Conservation (phyloP, 148 eudicot genomes). For the Camellia lanceoleosa region DNA sequence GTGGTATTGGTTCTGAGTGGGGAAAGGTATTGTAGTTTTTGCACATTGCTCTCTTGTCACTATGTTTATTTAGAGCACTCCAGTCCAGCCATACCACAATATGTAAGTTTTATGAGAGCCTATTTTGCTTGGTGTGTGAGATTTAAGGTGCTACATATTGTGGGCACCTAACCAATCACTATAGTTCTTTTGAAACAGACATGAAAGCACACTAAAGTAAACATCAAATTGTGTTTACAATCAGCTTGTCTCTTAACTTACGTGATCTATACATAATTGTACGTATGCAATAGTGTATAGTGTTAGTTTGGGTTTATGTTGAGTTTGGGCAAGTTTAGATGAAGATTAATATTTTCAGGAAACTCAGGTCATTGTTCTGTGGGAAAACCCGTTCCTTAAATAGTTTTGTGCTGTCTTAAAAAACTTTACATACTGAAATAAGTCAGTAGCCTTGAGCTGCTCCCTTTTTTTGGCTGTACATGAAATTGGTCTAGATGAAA, state of each 20-base stretch:
- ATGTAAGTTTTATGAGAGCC: neutral
- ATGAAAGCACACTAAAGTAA: neutral
- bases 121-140: neutral
- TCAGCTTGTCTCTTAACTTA: neutral
- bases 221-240: neutral
- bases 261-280: neutral
- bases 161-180: neutral
- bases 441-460: neutral
- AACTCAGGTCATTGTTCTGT: neutral
- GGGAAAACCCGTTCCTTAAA: neutral
- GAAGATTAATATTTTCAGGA: neutral
- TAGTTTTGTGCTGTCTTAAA: neutral
- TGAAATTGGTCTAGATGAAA: neutral
- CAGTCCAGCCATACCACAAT: too few species aligned
- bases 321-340: neutral
- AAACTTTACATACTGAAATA: neutral
- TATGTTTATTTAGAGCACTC: neutral
- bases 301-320: neutral
- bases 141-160: neutral
- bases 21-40: slow-evolving; percentile 66
- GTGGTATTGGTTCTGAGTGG: slow-evolving; percentile 82
- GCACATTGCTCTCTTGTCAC: neutral
- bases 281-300: neutral
- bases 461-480: neutral
- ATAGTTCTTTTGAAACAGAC: neutral